Base-by-base conservation (phyloP, 768 basidiomycete genomes). In the Agaricus blazei region DNA sequence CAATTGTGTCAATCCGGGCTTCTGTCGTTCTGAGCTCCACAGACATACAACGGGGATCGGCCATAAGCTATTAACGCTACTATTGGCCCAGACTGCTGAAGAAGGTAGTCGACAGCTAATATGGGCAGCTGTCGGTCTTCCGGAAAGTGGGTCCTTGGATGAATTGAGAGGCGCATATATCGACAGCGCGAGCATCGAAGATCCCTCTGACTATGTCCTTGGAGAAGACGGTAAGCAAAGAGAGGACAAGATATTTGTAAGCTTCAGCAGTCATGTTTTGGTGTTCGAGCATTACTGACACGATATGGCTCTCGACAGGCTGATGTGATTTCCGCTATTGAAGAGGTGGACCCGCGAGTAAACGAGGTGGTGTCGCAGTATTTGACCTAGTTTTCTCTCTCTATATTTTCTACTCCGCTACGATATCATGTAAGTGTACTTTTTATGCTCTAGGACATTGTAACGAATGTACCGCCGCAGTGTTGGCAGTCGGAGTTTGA, bases 1-100 rank as follows among this genome's bases (percentile, higher is more conserved):
- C 44, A 68, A 72, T 56, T 45, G 65, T 19, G 70, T 74, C n/a
- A 72, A 74, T 44, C 79, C 79, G 23, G 77, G 77, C 3, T 75
- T 68, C 54, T 78, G 76, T 59, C 48, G 65, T 37, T 76, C 75
- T 1, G 65, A 70, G 34, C 60, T 79, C 1, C 60, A 63, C 0
- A 59, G 66, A 14, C 56, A 58, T 6, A 19, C 6, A 9, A 19
- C 4, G 15, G 26, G 36, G 24, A 26, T 47, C 2, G 8, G 5
- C 8, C 2, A 28, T 9, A 31, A 42, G 28, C 9, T 47, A 9
- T 37, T 27, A n/a, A 3, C n/a, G 40, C 63, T 52, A 9, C 12
- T 67, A 1, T 23, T 80, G 0, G 75, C 72, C 3, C 66, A 66
- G 19, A 65, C 75, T 0, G 59, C 74, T 0, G 76, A 79, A 52